Evolutionary conservation across 78 protist genomes (phyloP).

Genomic region (Trichosphaerium sp.): DNA sequence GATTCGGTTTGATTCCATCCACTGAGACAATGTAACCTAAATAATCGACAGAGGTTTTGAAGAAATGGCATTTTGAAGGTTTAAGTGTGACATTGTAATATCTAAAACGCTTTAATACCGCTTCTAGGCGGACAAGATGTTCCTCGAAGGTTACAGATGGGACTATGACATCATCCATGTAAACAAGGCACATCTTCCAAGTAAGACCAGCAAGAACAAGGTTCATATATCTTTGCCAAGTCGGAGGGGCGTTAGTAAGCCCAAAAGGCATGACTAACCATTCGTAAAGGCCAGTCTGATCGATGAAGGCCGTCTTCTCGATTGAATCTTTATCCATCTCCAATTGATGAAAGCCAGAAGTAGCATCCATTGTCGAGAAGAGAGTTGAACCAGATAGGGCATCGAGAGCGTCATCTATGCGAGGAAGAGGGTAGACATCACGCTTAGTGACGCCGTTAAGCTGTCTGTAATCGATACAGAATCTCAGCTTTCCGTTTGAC

Average conservation of each 20-base stretch:
- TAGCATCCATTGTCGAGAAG: background rate
- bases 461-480: slow-evolving; percentile 8
- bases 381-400: background rate
- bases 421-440: slow-evolving; percentile 1
- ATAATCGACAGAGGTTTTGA: background rate
- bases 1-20: background rate
- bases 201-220: background rate
- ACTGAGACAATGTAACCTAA: slow-evolving; percentile 3
- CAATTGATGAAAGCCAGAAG: background rate
- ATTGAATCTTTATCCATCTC: background rate
- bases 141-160: background rate
- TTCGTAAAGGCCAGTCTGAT: background rate
- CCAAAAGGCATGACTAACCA: background rate
- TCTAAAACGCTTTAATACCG: background rate
- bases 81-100: background rate
- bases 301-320: slow-evolving; percentile 1
- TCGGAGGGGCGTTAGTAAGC: background rate
- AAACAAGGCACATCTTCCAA: background rate
- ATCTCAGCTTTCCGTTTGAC: background rate
- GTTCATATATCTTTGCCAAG: background rate
- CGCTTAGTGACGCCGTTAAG: background rate
- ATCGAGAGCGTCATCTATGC: background rate
- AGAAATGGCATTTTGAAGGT: background rate
- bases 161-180: slow-evolving; percentile 28
- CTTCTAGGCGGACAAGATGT: background rate